Evolutionary conservation across 1,284 basidiomycete species (phyloP).

Genomic region (Thelephora terrestris): DNA sequence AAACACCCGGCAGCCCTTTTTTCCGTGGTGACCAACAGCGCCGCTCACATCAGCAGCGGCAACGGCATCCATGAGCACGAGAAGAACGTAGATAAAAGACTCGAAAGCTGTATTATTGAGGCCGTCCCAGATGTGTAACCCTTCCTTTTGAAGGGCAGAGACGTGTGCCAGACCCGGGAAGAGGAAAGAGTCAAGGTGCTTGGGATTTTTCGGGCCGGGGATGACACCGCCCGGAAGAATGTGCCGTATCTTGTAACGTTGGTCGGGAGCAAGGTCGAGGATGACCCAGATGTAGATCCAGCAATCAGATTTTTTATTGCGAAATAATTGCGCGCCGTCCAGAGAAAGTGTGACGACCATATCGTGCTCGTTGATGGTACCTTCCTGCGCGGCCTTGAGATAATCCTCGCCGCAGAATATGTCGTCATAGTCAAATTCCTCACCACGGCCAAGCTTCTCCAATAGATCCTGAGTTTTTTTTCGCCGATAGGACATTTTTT

Average conservation of each 20-base stretch:
- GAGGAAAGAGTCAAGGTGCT: slow-evolving; percentile 27
- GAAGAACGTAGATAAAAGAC: no score
- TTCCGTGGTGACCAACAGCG: slow-evolving; percentile 23
- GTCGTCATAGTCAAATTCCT: neutral
- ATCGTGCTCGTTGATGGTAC: slow-evolving; percentile 14
- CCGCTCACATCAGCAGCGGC: slow-evolving; percentile 24
- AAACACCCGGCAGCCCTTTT: slow-evolving; percentile 19
- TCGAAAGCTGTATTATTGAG: slow-evolving; percentile 8
- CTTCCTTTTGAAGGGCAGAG: slow-evolving; percentile 13
- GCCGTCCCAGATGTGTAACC: slow-evolving; percentile 18
- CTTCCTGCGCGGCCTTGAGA: slow-evolving; percentile 13
- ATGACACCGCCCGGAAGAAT: slow-evolving; percentile 20
- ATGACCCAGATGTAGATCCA: slow-evolving; percentile 17
- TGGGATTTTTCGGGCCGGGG: slow-evolving; percentile 25
- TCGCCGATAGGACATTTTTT: slow-evolving; percentile 11
- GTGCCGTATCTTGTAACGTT: slow-evolving; percentile 13
- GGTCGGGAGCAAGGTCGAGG: slow-evolving; percentile 6
- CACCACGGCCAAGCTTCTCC: slow-evolving; percentile 12
- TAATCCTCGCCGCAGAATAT: slow-evolving; percentile 10
- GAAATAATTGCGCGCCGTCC: slow-evolving; percentile 26
- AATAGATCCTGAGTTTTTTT: slow-evolving; percentile 5
- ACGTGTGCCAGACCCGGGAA: slow-evolving; percentile 23
- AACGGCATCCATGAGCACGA: no score
- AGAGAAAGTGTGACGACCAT: slow-evolving; percentile 19
- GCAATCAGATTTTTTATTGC: slow-evolving; percentile 22